A percentile compares a stretch with the other conserved stretches of the same genome.
Conservation (phyloP, 1,284 basidiomycete species). For the Cutaneotrichosporon mucoides region DNA sequence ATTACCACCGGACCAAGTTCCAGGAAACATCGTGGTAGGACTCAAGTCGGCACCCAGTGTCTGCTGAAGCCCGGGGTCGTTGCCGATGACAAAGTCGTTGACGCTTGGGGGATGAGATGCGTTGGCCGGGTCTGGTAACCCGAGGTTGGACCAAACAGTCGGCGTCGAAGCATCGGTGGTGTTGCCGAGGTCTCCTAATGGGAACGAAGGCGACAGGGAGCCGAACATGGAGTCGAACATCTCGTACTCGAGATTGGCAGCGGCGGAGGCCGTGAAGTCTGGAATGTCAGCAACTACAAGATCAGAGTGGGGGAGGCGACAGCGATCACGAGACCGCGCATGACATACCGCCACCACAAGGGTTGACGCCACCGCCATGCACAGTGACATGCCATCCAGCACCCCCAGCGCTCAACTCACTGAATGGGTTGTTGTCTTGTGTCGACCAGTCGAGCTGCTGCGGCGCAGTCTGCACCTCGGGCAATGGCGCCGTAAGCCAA, state of each 20-base stretch:
- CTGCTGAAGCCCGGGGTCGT: slow-evolving; percentile 6
- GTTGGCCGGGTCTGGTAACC: slow-evolving; percentile 9
- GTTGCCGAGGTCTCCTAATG: slow-evolving; percentile 19
- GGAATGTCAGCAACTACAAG: background rate
- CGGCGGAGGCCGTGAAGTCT: slow-evolving; percentile 20
- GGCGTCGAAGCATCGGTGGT: slow-evolving; percentile 19
- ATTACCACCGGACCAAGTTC: background rate
- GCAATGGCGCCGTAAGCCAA: slow-evolving; percentile 23
- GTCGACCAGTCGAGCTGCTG: slow-evolving; percentile 15
- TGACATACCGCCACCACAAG: background rate
- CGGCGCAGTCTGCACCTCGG: slow-evolving; percentile 12
- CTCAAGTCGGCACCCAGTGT: slow-evolving; percentile 8
- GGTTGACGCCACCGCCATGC: background rate
- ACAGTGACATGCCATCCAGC: too few species aligned
- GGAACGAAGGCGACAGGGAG: slow-evolving; percentile 37
- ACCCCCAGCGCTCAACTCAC: slow-evolving; percentile 5
- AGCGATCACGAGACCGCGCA: background rate
- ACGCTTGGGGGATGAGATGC: background rate
- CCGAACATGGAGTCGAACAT: slow-evolving; percentile 47
- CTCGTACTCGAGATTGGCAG: slow-evolving; percentile 33
- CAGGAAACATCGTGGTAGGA: slow-evolving; percentile 5
- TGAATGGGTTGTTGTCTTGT: slow-evolving; percentile 19
- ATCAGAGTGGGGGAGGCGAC: too few species aligned
- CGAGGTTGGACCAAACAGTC: slow-evolving; percentile 18
- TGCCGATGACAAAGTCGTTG: background rate